Evolutionary conservation across 139 green algal genomes (phyloP), one percentile per base, ranked within the genome.

Genomic region (Edaphochlamys debaryana): DNA sequence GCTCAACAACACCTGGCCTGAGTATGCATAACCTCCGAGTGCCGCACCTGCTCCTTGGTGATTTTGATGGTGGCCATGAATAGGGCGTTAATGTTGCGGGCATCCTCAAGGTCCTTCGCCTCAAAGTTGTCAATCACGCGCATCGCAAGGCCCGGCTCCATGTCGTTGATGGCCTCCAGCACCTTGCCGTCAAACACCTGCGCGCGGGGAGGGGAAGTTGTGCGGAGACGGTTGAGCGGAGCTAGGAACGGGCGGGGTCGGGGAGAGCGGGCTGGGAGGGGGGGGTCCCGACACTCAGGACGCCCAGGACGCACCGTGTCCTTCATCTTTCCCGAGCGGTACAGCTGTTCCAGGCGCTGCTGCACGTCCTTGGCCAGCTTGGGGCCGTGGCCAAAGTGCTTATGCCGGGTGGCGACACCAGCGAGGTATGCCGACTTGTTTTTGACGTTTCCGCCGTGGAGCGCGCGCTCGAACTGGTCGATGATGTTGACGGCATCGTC

Each of bases 351-450:
- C 56, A 92, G 58, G 23, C 85, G 81, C 27, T 80, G 67, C 69
- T 88, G 78, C 29, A 90, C 69, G 4, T 90, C 79, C 29, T 71
- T 66, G 62, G 70, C 41, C 41, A 89, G 75, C 56, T 77, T 63
- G 30, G 48, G 48, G 0, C 76, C 64, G 52, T 73, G 71, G 3
- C 69, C 80, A 29, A 75, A 86, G 37, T 63, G 78, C 64, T 84
- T 87, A 32, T 76, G 85, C n/a, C 88, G 79, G 29, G 79, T 79
- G 68, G 88, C 86, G 4, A 92, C 86, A 30, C 88, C 88, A 11
- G 67, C 69, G 6, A 92, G 66, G 68, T 88, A 92, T 15, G 80
- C 86, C 36, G 66, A 80, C 67, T 89, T 88, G 48, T 90, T 90
- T 67, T 88, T 85, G 22, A 92, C 86, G 25, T 75, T 69, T 13